phyloP scores from a whole-genome alignment of 202 grass and related monocot species.

The Zoysia matrella region DNA sequence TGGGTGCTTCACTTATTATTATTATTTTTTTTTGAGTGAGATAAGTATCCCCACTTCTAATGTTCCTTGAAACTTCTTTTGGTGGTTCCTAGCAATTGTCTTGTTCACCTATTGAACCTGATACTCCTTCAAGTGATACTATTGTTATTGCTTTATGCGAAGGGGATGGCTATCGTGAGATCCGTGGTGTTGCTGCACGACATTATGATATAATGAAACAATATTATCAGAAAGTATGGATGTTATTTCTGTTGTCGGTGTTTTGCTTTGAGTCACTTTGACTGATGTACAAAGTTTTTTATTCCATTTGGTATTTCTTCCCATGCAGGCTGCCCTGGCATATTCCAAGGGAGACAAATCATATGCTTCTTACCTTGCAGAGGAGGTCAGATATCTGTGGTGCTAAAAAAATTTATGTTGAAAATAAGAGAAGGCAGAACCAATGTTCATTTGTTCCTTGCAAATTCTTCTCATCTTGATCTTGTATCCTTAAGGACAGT shows the following conservation, averaged over 20 bases:
- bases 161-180: conserved; percentile 69
- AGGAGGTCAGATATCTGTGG: conserved; percentile 62
- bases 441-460: conserved; percentile 12
- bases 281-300: neutral
- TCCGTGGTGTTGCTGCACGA: conserved; percentile 52
- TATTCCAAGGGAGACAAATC: conserved; percentile 83
- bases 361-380: conserved; percentile 80
- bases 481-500: neutral
- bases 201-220: conserved; percentile 83
- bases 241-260: neutral
- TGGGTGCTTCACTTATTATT: no score
- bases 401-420: neutral
- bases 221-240: conserved; percentile 81
- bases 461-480: neutral
- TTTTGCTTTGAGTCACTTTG: conserved; percentile 21
- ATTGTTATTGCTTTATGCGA: conserved; percentile 48
- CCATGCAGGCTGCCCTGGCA: conserved; percentile 70
- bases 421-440: neutral
- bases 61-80: conserved; percentile 8
- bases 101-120: neutral
- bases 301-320: conserved; percentile 27
- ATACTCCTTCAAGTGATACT: conserved; percentile 36
- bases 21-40: no score
- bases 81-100: conserved; percentile 15
- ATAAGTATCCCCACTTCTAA: no score